A percentile compares a stretch with the other conserved stretches of the same genome.
phyloP scores from a whole-genome alignment of 179 eudicot species.

The Carnegiea gigantea region DNA sequence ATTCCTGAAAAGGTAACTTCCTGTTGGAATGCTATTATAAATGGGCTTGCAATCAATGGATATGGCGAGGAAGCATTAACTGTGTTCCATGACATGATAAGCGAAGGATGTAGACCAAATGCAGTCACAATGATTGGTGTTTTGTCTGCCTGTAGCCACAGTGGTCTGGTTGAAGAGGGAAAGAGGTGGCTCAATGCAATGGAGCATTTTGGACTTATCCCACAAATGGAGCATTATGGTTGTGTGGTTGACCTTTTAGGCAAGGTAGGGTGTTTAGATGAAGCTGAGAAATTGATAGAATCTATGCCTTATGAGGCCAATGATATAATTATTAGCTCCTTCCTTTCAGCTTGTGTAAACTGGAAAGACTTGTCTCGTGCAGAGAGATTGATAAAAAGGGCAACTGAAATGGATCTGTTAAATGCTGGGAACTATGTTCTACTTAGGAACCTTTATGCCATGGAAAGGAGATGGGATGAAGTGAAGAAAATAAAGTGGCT shows the following conservation, averaged over 20 bases:
- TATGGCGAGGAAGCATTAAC: slow-evolving; percentile 58
- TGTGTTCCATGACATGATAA: slow-evolving; percentile 55
- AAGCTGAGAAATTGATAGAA: slow-evolving; percentile 61
- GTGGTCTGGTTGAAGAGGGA: slow-evolving; percentile 80
- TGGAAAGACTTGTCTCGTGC: slow-evolving; percentile 57
- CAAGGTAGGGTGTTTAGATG: slow-evolving; percentile 66
- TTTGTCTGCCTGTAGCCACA: slow-evolving; percentile 75
- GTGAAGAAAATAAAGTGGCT: slow-evolving; percentile 49
- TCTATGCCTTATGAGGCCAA: slow-evolving; percentile 69
- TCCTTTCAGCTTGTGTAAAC: slow-evolving; percentile 64
- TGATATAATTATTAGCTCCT: slow-evolving; percentile 63
- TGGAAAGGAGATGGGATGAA: slow-evolving; percentile 62
- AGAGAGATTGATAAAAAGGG: slow-evolving; percentile 47
- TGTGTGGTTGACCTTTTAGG: slow-evolving; percentile 73
- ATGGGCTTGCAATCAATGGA: slow-evolving; percentile 71
- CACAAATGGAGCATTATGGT: slow-evolving; percentile 71
- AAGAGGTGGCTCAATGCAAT: slow-evolving; percentile 54
- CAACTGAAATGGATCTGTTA: slow-evolving; percentile 38
- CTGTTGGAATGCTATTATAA: slow-evolving; percentile 80
- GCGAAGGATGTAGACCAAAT: slow-evolving; percentile 45
- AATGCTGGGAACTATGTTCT: slow-evolving; percentile 62
- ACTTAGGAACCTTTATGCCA: slow-evolving; percentile 68
- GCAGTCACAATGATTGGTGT: slow-evolving; percentile 68
- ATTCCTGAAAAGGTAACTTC: slow-evolving; percentile 49
- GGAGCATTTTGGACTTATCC: slow-evolving; percentile 42